Evolutionary conservation across 371 early-diverging fungal genomes (phyloP), one percentile per base, ranked within the genome.

Genomic region (Apophysomyces ossiformis): DNA sequence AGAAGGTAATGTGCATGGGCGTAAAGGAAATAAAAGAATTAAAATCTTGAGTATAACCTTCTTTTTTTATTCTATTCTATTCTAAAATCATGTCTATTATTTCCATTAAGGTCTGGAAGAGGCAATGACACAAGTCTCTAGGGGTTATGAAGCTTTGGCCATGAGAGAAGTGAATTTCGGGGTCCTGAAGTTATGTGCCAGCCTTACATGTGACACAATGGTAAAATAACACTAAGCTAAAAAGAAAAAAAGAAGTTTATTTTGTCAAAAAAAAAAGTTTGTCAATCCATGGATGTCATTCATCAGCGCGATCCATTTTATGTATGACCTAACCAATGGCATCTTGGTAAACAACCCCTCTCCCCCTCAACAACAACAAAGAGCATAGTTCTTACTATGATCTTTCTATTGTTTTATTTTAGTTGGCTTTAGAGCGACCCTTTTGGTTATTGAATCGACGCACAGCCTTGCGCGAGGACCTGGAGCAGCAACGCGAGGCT

Each of bases 401-500:
- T 45, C 8, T 39, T 39, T 37, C 21, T 13, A 54, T 5, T 64
- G 32, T 54, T 41, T 57, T 18, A 37, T 13, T 63, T 58, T 61
- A 81, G 81, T 57, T 74, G 38, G 76, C 78, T 16, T 58, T 81
- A 63, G 71, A 78, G 62, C 58, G 65, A 32, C 78, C 81, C 0
- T 72, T 76, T 37, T 58, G 60, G 26, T 43, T 81, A 39, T 61
- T 81, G 41, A 56, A 73, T 1, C 64, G 65, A 60, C 63, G 68
- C 18, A 37, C 63, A 37, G 65, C 69, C 32, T 50, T 76, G 5
- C 65, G 67, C 43, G 57, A 57, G 15, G 54, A 61, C 7, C 68
- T 80, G 13, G 81, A 80, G 37, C 45, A 66, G 18, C 74, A 80
- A 69, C 74, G 76, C 36, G 81, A 76, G 43, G 37, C 59, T 35